Evolutionary conservation across 2,329 filamentous ascomycete genomes (phyloP), one percentile per base, ranked within the genome.

Genomic region (Cordyceps javanica): DNA sequence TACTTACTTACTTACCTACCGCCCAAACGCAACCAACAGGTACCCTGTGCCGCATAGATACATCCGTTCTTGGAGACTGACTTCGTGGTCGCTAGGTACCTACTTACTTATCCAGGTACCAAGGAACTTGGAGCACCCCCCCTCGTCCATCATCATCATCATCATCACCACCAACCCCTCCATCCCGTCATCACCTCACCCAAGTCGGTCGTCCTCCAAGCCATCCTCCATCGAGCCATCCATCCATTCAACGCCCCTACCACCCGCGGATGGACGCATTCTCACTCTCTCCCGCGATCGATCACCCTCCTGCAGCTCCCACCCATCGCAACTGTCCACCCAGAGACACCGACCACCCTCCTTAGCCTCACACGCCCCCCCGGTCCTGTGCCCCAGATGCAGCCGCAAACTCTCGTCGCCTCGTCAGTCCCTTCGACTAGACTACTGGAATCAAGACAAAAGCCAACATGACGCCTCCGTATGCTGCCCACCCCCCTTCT

Each of bases 381-480:
- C 26, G 16, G n/a, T 53, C 50, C 44, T 26, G n/a, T 52, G 36
- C 34, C 38, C 32, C 38, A n/a, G 11, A 53, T 53, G 38, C 19
- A 7, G 38, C 38, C 38, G n/a, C 25, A 30, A 14, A 30, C 45
- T 34, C 45, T 48, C 44, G 25, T 41, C 32, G 25, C 34, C 30
- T 19, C 48, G 6, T 6, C 38, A 9, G 38, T 26, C 48, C 44
- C 44, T 32, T 36, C 48, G 19, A 23, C 25, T 30, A 42, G 25
- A n/a, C 36, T 26, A n/a, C 16, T 38, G 16, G 25, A 41, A 41
- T 32, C 50, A 53, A 42, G 26, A 44, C 39, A 42, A 53, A 53
- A 42, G 28, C 50, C 50, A 53, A 53, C 50, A 53, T 44, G 50
- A 34, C 36, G 38, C 50, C 25, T 23, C 28, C n/a, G n/a, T n/a